Conservation (phyloP, 176 grass and related monocot genomes). For the sorghum (Sorghum bicolor) region DNA sequence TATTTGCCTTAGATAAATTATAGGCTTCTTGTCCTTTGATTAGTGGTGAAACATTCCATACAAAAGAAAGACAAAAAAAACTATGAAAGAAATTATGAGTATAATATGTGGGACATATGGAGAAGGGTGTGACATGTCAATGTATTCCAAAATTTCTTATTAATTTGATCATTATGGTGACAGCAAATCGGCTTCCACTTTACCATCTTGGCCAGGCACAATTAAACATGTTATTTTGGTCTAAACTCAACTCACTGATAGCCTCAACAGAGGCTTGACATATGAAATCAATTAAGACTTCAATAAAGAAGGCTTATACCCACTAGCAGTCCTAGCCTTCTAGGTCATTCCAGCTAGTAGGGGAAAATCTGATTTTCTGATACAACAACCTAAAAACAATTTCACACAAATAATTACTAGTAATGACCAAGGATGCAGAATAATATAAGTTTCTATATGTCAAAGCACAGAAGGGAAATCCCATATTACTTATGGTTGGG, state of each 20-base stretch:
- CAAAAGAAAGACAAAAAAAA: background rate
- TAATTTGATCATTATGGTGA: background rate
- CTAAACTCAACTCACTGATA: slow-evolving; percentile 7
- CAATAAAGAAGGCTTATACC: background rate
- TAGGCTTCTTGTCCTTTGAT: background rate
- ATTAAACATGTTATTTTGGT: background rate
- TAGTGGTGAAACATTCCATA: background rate
- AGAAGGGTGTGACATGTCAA: background rate
- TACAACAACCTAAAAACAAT: background rate
- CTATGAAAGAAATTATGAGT: background rate
- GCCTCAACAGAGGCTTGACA: background rate
- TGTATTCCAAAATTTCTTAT: background rate
- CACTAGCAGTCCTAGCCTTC: background rate
- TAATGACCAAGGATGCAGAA: background rate
- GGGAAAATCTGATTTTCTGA: background rate
- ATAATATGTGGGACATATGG: background rate
- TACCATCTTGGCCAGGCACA: background rate
- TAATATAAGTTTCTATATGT: slow-evolving; percentile 3
- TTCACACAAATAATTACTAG: background rate
- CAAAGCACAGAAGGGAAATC: background rate
- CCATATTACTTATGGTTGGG: background rate
- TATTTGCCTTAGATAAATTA: background rate
- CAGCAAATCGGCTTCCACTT: background rate
- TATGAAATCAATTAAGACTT: background rate
- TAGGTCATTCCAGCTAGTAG: background rate